phyloP scores from a whole-genome alignment of 1,139 yeast genomes.

The Lodderomyces margitis region DNA sequence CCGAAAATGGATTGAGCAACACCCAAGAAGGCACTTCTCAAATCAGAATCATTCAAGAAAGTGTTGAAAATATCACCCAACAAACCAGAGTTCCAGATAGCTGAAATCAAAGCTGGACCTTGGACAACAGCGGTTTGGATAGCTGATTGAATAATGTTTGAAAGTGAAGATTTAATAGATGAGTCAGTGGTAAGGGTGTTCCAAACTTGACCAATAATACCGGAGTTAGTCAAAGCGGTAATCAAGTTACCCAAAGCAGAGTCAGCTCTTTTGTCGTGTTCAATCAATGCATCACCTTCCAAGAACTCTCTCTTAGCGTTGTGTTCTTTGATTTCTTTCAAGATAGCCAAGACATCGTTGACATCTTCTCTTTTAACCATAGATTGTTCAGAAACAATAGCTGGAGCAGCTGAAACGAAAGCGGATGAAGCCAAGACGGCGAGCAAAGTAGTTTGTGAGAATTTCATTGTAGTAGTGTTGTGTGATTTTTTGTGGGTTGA shows the following conservation, averaged over 20 bases:
- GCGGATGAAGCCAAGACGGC: constrained; percentile 44
- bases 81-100: constrained; percentile 46
- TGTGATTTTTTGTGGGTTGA: neutral
- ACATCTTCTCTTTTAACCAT: constrained; percentile 40
- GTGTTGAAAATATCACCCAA: constrained; percentile 33
- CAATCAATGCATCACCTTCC: constrained; percentile 27
- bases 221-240: constrained; percentile 39
- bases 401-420: constrained; percentile 43
- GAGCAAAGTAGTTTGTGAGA: constrained; percentile 40
- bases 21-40: constrained; percentile 35
- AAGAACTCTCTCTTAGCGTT: constrained; percentile 36
- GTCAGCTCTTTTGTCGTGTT: constrained; percentile 40
- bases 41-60: constrained; percentile 33
- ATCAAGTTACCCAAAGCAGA: constrained; percentile 36
- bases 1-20: constrained; percentile 36
- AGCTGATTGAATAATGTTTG: constrained; percentile 31
- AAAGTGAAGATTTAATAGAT: constrained; percentile 27
- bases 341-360: constrained; percentile 32
- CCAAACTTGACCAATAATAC: constrained; percentile 40
- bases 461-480: constrained; percentile 31
- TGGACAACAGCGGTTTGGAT: constrained; percentile 37
- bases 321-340: constrained; percentile 31
- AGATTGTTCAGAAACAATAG: constrained; percentile 21
- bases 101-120: constrained; percentile 44
- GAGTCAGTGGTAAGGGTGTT: constrained; percentile 34